A percentile compares a stretch with the other conserved stretches of the same genome.
These are phyloP conservation scores for Postia placenta DNA, from an alignment of 768 basidiomycete species.

Conservation along the genomic window DNA sequence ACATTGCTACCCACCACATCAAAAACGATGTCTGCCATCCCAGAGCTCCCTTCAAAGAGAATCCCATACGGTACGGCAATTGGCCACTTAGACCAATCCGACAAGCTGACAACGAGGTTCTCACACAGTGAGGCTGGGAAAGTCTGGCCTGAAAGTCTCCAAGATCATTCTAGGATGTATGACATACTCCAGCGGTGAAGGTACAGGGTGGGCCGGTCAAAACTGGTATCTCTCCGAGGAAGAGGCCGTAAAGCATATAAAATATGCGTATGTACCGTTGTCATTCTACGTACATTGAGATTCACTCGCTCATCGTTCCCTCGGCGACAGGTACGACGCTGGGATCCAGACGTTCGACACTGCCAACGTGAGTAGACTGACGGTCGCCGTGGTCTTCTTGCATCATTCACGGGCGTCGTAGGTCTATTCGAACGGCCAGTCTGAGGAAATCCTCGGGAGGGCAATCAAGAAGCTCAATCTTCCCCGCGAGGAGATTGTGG, in stretches of 20 bases:
- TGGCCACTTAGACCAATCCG: not conserved
- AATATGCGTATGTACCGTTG: conserved; percentile 25
- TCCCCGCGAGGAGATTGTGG: conserved; percentile 40
- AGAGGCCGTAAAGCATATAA: conserved; percentile 32
- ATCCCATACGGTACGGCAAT: not conserved
- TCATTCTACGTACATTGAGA: too few species aligned
- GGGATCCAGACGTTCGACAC: conserved; percentile 33
- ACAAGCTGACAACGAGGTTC: not conserved
- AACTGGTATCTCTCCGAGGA: conserved; percentile 28
- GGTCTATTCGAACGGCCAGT: conserved; percentile 29
- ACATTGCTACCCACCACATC: too few species aligned
- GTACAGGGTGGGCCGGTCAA: conserved; percentile 17
- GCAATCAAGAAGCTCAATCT: conserved; percentile 34
- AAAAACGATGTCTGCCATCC: not conserved
- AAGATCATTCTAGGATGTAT: conserved; percentile 28
- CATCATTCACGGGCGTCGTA: conserved; percentile 2
- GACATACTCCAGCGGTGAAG: conserved; percentile 7
- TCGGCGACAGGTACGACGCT: conserved; percentile 23
- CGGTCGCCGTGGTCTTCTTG: not conserved
- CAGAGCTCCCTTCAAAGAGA: not conserved
- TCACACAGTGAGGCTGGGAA: conserved; percentile 37
- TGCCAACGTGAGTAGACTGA: conserved; percentile 14
- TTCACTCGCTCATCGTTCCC: not conserved
- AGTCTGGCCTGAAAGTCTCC: conserved; percentile 35
- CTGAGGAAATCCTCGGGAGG: conserved; percentile 36